A percentile compares a stretch with the other conserved stretches of the same genome.
phyloP scores from a whole-genome alignment of 1,284 basidiomycete species.

The Fomitiporia mediterranea region DNA sequence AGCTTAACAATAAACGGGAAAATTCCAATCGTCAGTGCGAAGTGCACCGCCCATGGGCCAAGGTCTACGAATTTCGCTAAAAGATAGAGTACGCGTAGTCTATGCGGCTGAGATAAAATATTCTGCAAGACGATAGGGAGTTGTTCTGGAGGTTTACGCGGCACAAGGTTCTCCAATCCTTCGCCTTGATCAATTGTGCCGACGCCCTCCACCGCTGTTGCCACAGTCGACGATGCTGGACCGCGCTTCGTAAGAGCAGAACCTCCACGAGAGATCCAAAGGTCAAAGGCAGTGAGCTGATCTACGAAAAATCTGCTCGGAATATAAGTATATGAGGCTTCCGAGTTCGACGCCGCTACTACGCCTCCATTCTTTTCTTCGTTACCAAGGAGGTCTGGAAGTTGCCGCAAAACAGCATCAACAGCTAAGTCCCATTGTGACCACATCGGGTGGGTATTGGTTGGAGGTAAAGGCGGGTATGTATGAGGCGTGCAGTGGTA shows the following conservation, averaged over 20 bases:
- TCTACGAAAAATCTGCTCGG: conserved; percentile 96
- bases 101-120: conserved; percentile 92
- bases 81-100: conserved; percentile 92
- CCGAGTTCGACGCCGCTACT: conserved; percentile 35
- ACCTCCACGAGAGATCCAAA: conserved; percentile 93
- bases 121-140: conserved; percentile 97
- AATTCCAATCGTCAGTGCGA: conserved; percentile 96
- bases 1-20: conserved; percentile 98
- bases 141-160: conserved; percentile 90
- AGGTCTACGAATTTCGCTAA: conserved; percentile 97
- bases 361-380: conserved; percentile 33
- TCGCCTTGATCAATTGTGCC: conserved; percentile 24
- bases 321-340: conserved; percentile 63
- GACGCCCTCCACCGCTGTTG: conserved; percentile 8
- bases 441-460: conserved; percentile 96
- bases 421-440: conserved; percentile 97
- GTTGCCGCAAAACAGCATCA: conserved; percentile 90
- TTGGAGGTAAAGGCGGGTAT: conserved; percentile 85
- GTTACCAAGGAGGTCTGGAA: conserved; percentile 82
- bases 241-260: conserved; percentile 76
- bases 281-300: conserved; percentile 95
- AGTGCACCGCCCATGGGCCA: conserved; percentile 97
- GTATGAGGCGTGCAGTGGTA: conserved; percentile 98
- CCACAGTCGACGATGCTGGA: conserved; percentile 50
- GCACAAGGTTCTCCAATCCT: conserved; percentile 60